phyloP scores from a whole-genome alignment of 352 stramenopile species.

The Peronospora tabacina region DNA sequence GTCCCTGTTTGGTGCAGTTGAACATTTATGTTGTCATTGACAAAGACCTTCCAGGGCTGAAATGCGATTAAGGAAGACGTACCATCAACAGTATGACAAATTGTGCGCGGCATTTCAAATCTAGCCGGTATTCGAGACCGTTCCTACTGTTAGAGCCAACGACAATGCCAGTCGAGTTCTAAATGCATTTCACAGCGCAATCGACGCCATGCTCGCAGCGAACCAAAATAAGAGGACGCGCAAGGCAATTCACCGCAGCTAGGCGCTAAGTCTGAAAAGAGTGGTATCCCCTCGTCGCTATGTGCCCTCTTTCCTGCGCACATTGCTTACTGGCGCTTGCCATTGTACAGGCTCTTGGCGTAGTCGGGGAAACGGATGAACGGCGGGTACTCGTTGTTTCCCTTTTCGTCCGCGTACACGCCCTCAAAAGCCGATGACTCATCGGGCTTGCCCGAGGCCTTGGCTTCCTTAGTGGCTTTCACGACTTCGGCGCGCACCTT shows the following conservation, averaged over 20 bases:
- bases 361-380: constrained; percentile 98
- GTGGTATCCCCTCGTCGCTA: constrained; percentile 16
- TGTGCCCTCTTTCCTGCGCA: constrained; percentile 5
- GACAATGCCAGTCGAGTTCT: constrained; percentile 15
- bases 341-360: constrained; percentile 89
- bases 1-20: no score
- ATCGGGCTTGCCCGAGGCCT: constrained; percentile 55
- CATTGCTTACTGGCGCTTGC: constrained; percentile 47
- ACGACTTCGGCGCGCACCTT: constrained; percentile 97
- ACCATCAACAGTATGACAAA: not conserved
- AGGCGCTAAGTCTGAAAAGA: constrained; percentile 22
- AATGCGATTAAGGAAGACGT: no score
- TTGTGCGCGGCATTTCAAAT: constrained; percentile 27
- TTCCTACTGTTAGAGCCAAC: constrained; percentile 24
- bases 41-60: no score
- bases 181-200: constrained; percentile 21
- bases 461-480: constrained; percentile 89
- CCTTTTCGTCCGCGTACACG: constrained; percentile 88
- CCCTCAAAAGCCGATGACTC: constrained; percentile 61
- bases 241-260: constrained; percentile 23
- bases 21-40: no score
- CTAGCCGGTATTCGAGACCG: constrained; percentile 25
- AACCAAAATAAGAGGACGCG: constrained; percentile 16
- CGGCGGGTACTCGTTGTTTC: constrained; percentile 87
- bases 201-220: constrained; percentile 16